Evolutionary conservation across 768 basidiomycete genomes (phyloP).

Genomic region (Nidularia pulvinata): DNA sequence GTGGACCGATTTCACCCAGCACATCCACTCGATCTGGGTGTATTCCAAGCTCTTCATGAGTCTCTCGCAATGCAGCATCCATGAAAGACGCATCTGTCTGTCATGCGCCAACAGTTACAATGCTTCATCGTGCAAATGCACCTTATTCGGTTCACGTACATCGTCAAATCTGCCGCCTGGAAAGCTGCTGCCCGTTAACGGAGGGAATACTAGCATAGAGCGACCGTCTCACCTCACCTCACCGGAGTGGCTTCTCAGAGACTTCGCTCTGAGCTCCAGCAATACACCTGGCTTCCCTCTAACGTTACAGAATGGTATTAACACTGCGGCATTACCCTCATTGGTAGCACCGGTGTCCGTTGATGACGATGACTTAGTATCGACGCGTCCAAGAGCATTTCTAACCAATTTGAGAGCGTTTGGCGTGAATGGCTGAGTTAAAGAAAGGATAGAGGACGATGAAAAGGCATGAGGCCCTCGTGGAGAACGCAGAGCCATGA

Average conservation of each 20-base stretch:
- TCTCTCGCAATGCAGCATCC: constrained; percentile 68
- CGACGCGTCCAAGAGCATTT: constrained; percentile 9
- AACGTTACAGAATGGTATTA: constrained; percentile 81
- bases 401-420: constrained; percentile 29
- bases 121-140: constrained; percentile 3
- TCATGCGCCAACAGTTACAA: constrained; percentile 9
- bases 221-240: constrained; percentile 63
- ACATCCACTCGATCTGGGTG: constrained; percentile 59
- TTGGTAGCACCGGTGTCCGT: constrained; percentile 12
- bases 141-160: constrained; percentile 26
- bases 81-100: constrained; percentile 55
- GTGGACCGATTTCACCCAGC: constrained; percentile 63
- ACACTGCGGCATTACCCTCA: constrained; percentile 58
- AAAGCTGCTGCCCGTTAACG: constrained; percentile 43
- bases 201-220: neutral
- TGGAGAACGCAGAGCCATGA: constrained; percentile 6
- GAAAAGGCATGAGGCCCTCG: constrained; percentile 3
- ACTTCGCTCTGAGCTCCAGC: constrained; percentile 68
- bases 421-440: constrained; percentile 38
- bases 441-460: constrained; percentile 18
- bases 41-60: constrained; percentile 73
- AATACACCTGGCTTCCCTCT: constrained; percentile 63
- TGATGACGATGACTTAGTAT: constrained; percentile 1
- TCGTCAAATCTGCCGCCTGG: constrained; percentile 74
- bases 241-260: constrained; percentile 72